Conservation (phyloP, 2,329 filamentous ascomycete species). For the Alternaria postmessia region DNA sequence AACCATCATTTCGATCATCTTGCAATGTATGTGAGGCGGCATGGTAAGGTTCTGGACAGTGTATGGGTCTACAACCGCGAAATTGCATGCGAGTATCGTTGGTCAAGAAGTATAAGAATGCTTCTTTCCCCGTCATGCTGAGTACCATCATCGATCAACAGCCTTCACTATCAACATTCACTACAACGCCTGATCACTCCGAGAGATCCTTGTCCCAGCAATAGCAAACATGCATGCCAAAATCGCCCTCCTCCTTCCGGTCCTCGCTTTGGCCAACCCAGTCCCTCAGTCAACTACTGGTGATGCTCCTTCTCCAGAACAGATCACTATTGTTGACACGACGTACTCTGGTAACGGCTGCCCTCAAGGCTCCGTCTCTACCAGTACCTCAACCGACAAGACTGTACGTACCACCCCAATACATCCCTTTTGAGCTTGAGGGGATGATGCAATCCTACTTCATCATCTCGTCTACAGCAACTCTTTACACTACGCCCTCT, state of each 20-base stretch:
- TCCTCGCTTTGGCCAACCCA: constrained; percentile 40
- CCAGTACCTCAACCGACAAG: constrained; percentile 42
- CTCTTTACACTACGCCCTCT: background rate
- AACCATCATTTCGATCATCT: background rate
- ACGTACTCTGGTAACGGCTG: constrained; percentile 47
- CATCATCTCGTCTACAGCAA: background rate
- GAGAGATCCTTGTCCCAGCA: constrained; percentile 8
- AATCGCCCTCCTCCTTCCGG: constrained; percentile 38
- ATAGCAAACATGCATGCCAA: constrained; percentile 42
- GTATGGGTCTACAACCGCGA: constrained; percentile 3
- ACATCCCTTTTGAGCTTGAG: constrained; percentile 2
- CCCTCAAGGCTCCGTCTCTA: constrained; percentile 46
- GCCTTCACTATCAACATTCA: constrained; percentile 26
- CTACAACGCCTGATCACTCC: constrained; percentile 10
- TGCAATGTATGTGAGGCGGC: constrained; percentile 6
- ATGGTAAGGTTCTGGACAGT: constrained; percentile 24
- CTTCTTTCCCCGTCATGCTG: constrained; percentile 17
- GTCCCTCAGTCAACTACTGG: constrained; percentile 25
- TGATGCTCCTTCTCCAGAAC: constrained; percentile 27
- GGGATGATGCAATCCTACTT: constrained; percentile 2
- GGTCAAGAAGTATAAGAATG: constrained; percentile 37
- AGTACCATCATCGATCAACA: constrained; percentile 39
- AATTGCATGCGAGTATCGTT: background rate
- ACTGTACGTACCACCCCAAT: constrained; percentile 32
- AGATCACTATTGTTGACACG: constrained; percentile 42